These are phyloP conservation scores for Arthrobotrys pseudoclavata DNA, from an alignment of 2,329 filamentous ascomycete genomes.

Conservation along the genomic window DNA sequence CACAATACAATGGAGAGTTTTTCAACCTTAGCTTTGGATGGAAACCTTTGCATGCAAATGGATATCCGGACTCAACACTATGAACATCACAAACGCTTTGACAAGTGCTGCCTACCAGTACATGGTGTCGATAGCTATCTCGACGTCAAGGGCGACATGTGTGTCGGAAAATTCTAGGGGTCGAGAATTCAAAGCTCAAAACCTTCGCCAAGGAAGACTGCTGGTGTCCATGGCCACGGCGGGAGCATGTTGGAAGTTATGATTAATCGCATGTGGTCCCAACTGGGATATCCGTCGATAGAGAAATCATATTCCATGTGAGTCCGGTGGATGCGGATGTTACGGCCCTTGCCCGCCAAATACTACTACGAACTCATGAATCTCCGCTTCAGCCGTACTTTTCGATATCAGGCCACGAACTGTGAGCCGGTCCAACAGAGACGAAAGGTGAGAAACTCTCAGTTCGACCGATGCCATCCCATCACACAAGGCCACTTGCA, in stretches of 20 bases:
- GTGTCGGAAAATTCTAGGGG: neutral
- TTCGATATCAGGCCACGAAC: constrained; percentile 3
- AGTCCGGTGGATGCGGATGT: neutral
- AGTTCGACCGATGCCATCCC: neutral
- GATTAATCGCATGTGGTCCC: neutral
- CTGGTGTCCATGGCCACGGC: constrained; percentile 10
- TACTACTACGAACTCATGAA: neutral
- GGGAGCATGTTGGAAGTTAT: neutral
- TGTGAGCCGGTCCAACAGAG: constrained; percentile 1
- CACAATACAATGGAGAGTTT: neutral
- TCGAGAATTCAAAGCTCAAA: constrained; percentile 4
- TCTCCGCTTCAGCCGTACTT: constrained; percentile 14
- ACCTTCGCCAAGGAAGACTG: neutral
- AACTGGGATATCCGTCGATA: neutral
- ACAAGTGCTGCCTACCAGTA: constrained; percentile 1
- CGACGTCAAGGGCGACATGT: constrained; percentile 17
- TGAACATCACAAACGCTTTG: neutral
- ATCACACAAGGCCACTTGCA: neutral
- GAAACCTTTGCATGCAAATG: neutral
- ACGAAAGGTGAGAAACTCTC: neutral
- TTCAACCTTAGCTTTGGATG: neutral
- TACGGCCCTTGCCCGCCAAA: neutral
- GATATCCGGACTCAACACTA: neutral
- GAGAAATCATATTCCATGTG: constrained; percentile 11
- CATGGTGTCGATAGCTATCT: neutral